Conservation (phyloP, 2,329 filamentous ascomycete genomes). For the Cryphonectria nitschkei region DNA sequence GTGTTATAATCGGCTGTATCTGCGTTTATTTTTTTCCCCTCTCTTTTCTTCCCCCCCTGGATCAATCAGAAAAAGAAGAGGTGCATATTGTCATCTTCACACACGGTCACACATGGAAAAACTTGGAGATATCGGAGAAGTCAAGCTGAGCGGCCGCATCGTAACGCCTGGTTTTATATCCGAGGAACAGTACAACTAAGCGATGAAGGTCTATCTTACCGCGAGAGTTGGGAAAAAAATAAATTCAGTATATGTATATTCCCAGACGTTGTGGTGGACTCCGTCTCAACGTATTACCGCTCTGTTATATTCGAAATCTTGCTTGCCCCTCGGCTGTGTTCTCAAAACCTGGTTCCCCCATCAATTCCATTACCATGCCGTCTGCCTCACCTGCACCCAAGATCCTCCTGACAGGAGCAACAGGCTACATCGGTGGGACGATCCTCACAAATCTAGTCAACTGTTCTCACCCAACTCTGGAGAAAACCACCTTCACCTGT, state of each 20-base stretch:
- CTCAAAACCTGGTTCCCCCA: no score
- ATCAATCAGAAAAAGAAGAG: no score
- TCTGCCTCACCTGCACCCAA: conserved; percentile 16
- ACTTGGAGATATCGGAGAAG: conserved; percentile 2
- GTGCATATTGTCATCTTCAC: not conserved
- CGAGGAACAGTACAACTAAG: not conserved
- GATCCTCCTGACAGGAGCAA: conserved; percentile 36
- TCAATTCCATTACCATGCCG: not conserved
- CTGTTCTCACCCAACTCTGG: conserved; percentile 31
- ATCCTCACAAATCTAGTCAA: conserved; percentile 33
- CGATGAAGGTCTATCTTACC: not conserved
- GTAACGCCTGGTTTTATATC: not conserved
- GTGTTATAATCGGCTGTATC: no score
- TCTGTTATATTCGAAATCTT: not conserved
- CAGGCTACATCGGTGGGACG: conserved; percentile 38
- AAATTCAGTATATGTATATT: not conserved
- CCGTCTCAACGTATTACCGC: not conserved
- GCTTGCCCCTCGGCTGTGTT: not conserved
- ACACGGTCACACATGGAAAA: not conserved
- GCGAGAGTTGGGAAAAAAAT: not conserved
- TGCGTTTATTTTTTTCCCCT: no score
- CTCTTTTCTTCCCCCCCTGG: no score
- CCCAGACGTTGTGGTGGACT: not conserved
- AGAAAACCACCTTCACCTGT: conserved; percentile 30
- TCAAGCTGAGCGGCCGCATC: conserved; percentile 1